Conservation (phyloP, 176 grass and related monocot genomes). For the Phragmites australis region DNA sequence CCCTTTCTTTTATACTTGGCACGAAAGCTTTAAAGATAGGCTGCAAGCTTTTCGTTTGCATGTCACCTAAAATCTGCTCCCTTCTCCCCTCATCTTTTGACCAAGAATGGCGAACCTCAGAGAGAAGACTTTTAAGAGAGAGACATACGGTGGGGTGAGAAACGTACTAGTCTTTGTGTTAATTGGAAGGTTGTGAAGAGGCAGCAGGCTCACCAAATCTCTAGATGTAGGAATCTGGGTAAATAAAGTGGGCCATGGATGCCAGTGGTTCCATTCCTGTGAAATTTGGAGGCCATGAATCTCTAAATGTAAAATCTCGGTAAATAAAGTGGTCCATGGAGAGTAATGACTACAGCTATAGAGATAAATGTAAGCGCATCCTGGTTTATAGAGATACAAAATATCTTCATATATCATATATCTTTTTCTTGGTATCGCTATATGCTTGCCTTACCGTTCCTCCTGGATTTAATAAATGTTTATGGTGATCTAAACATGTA, state of each 20-base stretch:
- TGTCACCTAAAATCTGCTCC: slow-evolving; percentile 49
- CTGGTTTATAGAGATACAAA: too few relatives aligned
- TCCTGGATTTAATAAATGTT: too few relatives aligned
- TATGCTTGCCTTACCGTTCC: too few relatives aligned
- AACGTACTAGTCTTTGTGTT: slow-evolving; percentile 20
- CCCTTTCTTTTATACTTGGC: slow-evolving; percentile 45
- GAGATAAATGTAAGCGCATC: too few relatives aligned
- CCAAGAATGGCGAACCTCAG: slow-evolving; percentile 33
- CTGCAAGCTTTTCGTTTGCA: slow-evolving; percentile 44
- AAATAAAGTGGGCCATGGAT: neutral
- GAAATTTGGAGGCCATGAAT: neutral
- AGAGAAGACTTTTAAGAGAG: slow-evolving; percentile 33
- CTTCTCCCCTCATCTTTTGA: slow-evolving; percentile 45
- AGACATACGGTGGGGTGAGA: neutral
- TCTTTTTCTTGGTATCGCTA: too few relatives aligned
- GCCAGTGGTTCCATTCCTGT: neutral
- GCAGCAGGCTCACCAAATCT: neutral
- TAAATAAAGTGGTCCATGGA: too few relatives aligned
- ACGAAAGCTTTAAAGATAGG: slow-evolving; percentile 41
- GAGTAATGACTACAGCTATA: too few relatives aligned
- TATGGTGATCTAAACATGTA: too few relatives aligned
- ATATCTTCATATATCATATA: too few relatives aligned
- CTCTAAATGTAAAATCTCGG: too few relatives aligned
- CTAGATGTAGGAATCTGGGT: neutral
- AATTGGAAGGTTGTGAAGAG: slow-evolving; percentile 15